phyloP scores from a whole-genome alignment of 495 filamentous ascomycete species.

The Bacidia rubella region DNA sequence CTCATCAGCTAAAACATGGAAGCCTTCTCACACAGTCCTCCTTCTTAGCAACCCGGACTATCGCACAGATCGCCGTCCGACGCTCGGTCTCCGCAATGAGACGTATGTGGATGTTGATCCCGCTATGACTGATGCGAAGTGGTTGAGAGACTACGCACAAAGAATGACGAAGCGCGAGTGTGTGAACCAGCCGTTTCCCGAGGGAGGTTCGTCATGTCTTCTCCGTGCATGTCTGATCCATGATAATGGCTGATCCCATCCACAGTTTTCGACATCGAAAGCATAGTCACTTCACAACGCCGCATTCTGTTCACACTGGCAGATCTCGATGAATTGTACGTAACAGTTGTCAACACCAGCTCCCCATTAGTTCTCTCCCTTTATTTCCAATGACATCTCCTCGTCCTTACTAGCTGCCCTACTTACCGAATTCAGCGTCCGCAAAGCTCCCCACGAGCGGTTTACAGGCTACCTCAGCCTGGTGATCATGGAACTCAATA shows the following conservation, averaged over 20 bases:
- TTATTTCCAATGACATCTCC: too few species aligned
- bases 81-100: conserved; percentile 30
- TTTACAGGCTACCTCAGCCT: conserved; percentile 49
- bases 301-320: conserved; percentile 42
- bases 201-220: conserved; percentile 20
- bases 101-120: conserved; percentile 48
- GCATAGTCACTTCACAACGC: conserved; percentile 28
- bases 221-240: not conserved
- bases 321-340: conserved; percentile 45
- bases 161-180: conserved; percentile 39
- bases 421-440: not conserved
- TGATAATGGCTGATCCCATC: not conserved
- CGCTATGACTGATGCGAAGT: conserved; percentile 39
- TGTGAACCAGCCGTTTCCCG: conserved; percentile 38
- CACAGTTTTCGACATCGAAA: conserved; percentile 37
- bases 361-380: conserved; percentile 8
- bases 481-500: conserved; percentile 38
- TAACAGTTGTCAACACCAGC: too few species aligned
- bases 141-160: conserved; percentile 39
- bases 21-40: conserved; percentile 39
- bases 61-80: conserved; percentile 21
- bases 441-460: conserved; percentile 10
- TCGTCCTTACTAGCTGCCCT: not conserved
- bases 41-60: conserved; percentile 41
- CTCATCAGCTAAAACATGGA: conserved; percentile 36